Evolutionary conservation across 1,139 yeast genomes (phyloP).

Genomic region (Geotrichum reessii): DNA sequence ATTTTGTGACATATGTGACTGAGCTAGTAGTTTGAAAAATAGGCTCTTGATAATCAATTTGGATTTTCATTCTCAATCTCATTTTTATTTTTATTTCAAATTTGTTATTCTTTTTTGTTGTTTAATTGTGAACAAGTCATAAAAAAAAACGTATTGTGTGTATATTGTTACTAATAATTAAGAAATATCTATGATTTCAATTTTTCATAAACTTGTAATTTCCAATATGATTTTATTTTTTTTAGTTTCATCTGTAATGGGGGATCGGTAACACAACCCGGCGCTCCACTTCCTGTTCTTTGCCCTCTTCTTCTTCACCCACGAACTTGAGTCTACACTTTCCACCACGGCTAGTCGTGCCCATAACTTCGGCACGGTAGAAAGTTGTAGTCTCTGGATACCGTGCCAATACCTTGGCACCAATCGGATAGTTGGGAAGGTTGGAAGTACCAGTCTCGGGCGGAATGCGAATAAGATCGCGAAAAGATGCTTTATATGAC

Average conservation of each 20-base stretch:
- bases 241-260: slow-evolving; percentile 4
- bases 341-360: slow-evolving; percentile 62
- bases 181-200: not conserved
- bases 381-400: slow-evolving; percentile 98
- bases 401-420: slow-evolving; percentile 80
- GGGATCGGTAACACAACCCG: slow-evolving; percentile 77
- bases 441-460: slow-evolving; percentile 37
- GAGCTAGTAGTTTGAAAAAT: not conserved
- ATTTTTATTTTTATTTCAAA: not conserved
- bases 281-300: slow-evolving; percentile 89
- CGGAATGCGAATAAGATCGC: slow-evolving; percentile 76
- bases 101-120: not conserved
- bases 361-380: slow-evolving; percentile 88
- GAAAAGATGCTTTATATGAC: slow-evolving; percentile 72
- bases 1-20: not conserved
- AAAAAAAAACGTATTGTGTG: not conserved
- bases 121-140: not conserved
- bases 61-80: not conserved
- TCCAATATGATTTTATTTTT: not conserved
- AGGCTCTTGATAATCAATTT: not conserved
- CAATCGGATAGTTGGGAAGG: slow-evolving; percentile 60
- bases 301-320: slow-evolving; percentile 95
- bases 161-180: not conserved
- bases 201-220: not conserved
- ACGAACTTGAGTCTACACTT: slow-evolving; percentile 78